phyloP scores from a whole-genome alignment of 352 stramenopile species.

The Phytophthora melonis region DNA sequence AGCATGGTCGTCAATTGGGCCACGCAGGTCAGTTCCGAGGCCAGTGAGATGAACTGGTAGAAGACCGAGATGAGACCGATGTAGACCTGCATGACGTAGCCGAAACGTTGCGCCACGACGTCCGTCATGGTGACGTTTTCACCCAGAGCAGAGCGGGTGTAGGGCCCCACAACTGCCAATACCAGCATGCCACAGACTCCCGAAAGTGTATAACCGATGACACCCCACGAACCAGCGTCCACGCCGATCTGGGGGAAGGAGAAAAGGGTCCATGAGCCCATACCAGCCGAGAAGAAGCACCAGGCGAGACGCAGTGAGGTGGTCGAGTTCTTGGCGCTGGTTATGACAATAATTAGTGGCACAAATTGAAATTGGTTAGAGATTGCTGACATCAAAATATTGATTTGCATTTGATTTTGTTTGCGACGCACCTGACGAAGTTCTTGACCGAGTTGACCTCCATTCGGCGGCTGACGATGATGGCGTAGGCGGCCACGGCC shows the following conservation, averaged over 20 bases:
- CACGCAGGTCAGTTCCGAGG: slow-evolving; percentile 74
- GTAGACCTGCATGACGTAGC: slow-evolving; percentile 74
- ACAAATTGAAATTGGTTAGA: not conserved
- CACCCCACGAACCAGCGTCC: slow-evolving; percentile 70
- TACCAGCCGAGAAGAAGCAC: slow-evolving; percentile 83
- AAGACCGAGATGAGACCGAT: slow-evolving; percentile 74
- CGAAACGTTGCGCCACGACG: slow-evolving; percentile 66
- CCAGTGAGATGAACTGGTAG: slow-evolving; percentile 86
- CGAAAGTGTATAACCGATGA: slow-evolving; percentile 83
- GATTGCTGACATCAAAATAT: slow-evolving; percentile 1
- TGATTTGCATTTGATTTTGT: not conserved
- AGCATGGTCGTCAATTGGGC: slow-evolving; percentile 62
- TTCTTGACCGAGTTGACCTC: slow-evolving; percentile 54
- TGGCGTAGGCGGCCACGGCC: slow-evolving; percentile 60
- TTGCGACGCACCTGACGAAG: slow-evolving; percentile 58
- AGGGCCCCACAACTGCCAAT: slow-evolving; percentile 63
- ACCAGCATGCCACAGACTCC: slow-evolving; percentile 65
- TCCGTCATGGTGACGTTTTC: slow-evolving; percentile 82
- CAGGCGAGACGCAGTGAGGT: slow-evolving; percentile 65
- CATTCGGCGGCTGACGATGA: slow-evolving; percentile 56
- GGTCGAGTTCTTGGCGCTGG: slow-evolving; percentile 76
- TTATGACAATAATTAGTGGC: not conserved
- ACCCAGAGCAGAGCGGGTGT: slow-evolving; percentile 64
- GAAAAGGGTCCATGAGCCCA: slow-evolving; percentile 82
- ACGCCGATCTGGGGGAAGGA: slow-evolving; percentile 83